phyloP scores from a whole-genome alignment of 1,139 yeast species.

The Yamadazyma triangularis region DNA sequence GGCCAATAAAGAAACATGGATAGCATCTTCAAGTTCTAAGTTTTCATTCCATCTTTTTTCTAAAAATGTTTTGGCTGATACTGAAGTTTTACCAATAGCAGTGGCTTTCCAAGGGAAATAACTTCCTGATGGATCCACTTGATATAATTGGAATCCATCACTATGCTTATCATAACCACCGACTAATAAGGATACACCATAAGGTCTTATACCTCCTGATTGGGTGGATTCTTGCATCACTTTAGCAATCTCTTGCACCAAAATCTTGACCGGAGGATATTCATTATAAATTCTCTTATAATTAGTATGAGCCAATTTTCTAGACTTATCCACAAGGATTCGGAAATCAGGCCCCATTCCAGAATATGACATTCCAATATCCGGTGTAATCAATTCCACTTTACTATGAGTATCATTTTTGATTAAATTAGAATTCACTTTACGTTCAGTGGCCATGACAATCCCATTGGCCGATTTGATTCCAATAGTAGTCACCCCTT shows the following conservation, averaged over 20 bases:
- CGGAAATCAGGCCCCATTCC: constrained; percentile 99
- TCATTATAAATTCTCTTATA: constrained; percentile 93
- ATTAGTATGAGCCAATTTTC: constrained; percentile 88
- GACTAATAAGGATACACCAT: constrained; percentile 88
- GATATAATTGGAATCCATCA: constrained; percentile 77
- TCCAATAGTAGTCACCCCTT: constrained; percentile 96
- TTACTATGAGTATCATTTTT: constrained; percentile 74
- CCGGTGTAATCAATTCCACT: constrained; percentile 84
- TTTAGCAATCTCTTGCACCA: constrained; percentile 92
- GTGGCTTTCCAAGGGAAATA: constrained; percentile 99
- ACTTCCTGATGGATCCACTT: constrained; percentile 97
- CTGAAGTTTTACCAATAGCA: constrained; percentile 94
- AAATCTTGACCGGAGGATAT: constrained; percentile 92
- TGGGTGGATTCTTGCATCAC: constrained; percentile 98
- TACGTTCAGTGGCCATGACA: constrained; percentile 95
- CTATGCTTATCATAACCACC: constrained; percentile 90
- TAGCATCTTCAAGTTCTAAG: constrained; percentile 95
- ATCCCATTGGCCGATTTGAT: constrained; percentile 96
- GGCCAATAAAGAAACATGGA: constrained; percentile 91
- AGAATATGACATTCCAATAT: constrained; percentile 93
- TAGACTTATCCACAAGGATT: constrained; percentile 86
- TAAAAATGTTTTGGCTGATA: constrained; percentile 91
- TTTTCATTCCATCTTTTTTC: constrained; percentile 99
- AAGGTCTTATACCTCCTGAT: constrained; percentile 97
- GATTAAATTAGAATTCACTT: constrained; percentile 73